Percentiles rank a stretch among this genome's conserved stretches.
phyloP scores from a whole-genome alignment of 2,329 filamentous ascomycete species.

The Xylariales sp. region DNA sequence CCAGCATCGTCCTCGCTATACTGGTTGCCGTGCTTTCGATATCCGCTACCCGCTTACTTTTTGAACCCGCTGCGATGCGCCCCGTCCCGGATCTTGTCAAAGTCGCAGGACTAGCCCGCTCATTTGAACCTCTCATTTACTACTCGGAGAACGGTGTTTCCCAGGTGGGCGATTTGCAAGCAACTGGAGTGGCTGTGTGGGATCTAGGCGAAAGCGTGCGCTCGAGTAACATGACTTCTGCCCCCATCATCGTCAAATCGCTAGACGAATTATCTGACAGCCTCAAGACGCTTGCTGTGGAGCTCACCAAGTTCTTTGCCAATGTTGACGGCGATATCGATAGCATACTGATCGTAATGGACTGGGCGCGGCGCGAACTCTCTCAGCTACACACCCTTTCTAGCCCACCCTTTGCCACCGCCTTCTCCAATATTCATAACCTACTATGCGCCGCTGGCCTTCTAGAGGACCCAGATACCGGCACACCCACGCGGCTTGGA shows the following conservation, averaged over 20 bases:
- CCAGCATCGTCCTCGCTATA: constrained; percentile 72
- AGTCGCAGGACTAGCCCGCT: constrained; percentile 87
- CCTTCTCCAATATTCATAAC: constrained; percentile 86
- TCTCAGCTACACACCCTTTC: constrained; percentile 72
- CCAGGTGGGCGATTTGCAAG: constrained; percentile 88
- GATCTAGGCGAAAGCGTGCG: constrained; percentile 92
- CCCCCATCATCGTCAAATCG: constrained; percentile 84
- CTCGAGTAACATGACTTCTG: constrained; percentile 90
- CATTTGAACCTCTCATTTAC: constrained; percentile 93
- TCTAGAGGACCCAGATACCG: constrained; percentile 63
- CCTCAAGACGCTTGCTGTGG: constrained; percentile 83
- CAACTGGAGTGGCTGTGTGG: constrained; percentile 93
- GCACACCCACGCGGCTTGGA: constrained; percentile 75
- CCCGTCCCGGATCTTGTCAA: constrained; percentile 89
- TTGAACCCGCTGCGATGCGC: constrained; percentile 73
- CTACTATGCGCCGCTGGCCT: constrained; percentile 74
- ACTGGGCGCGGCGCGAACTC: constrained; percentile 91
- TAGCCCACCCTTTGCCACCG: constrained; percentile 72
- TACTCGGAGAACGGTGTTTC: constrained; percentile 90
- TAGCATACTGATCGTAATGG: constrained; percentile 92
- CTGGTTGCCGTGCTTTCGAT: constrained; percentile 73
- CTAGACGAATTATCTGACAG: constrained; percentile 88
- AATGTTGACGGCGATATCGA: constrained; percentile 95
- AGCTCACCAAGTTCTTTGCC: constrained; percentile 91
- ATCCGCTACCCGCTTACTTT: constrained; percentile 72